Evolutionary conservation across 2,329 filamentous ascomycete species (phyloP).

Genomic region (Allantophomopsis lycopodina): DNA sequence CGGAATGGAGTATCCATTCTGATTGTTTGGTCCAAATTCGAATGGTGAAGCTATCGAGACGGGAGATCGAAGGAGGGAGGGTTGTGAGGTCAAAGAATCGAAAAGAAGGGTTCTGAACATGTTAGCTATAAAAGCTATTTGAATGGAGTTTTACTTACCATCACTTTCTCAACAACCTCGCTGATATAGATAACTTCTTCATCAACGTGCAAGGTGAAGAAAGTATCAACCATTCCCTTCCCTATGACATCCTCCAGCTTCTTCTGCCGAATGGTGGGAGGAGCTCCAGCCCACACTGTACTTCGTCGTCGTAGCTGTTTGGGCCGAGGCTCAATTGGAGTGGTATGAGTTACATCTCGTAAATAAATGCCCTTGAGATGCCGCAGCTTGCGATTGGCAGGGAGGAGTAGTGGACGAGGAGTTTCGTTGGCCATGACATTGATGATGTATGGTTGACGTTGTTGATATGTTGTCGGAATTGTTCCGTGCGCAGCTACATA

Average conservation of each 20-base stretch:
- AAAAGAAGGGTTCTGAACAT: constrained; percentile 68
- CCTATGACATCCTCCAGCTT: constrained; percentile 62
- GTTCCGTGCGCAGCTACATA: no score
- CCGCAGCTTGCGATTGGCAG: constrained; percentile 75
- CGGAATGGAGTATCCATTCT: constrained; percentile 53
- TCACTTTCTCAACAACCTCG: constrained; percentile 65
- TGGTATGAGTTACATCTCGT: constrained; percentile 52
- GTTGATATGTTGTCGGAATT: no score
- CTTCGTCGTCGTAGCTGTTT: constrained; percentile 41
- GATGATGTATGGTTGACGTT: neutral
- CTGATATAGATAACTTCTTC: constrained; percentile 67
- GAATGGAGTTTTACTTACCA: constrained; percentile 26
- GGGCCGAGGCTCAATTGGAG: constrained; percentile 39
- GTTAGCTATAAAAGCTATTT: neutral
- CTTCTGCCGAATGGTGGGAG: constrained; percentile 50
- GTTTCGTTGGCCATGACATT: constrained; percentile 14
- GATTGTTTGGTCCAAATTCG: constrained; percentile 59
- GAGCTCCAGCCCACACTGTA: constrained; percentile 46
- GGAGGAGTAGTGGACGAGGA: constrained; percentile 33
- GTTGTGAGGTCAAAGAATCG: constrained; percentile 64
- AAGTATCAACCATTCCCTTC: constrained; percentile 67
- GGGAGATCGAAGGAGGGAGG: constrained; percentile 48
- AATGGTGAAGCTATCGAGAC: constrained; percentile 50
- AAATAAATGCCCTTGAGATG: constrained; percentile 80
- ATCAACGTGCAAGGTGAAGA: constrained; percentile 70